Evolutionary conservation across 192 early-diverging fungal genomes (phyloP).

Genomic region (Helicostylum pulchrum): DNA sequence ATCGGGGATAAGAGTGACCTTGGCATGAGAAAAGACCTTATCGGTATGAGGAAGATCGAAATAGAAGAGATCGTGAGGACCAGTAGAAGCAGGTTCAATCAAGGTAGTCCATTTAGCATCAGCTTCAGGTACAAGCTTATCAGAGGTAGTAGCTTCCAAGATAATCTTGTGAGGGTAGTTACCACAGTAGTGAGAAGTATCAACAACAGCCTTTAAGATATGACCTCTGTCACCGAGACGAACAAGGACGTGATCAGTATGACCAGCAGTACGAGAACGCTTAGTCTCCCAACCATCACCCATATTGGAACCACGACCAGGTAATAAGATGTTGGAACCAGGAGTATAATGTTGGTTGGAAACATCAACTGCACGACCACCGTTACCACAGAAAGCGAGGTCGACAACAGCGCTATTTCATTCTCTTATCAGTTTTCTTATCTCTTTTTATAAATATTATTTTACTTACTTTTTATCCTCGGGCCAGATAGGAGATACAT

Average conservation of each 20-base stretch:
- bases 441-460: background rate
- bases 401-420: constrained; percentile 52
- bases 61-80: constrained; percentile 73
- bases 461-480: constrained; percentile 37
- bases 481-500: constrained; percentile 51
- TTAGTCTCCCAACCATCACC: constrained; percentile 94
- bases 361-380: constrained; percentile 58
- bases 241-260: constrained; percentile 74
- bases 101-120: constrained; percentile 59
- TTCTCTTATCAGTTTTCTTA: background rate
- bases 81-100: constrained; percentile 47
- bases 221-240: constrained; percentile 72
- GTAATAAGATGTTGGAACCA: constrained; percentile 76
- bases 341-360: constrained; percentile 86
- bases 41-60: constrained; percentile 58
- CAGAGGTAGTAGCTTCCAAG: constrained; percentile 51
- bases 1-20: constrained; percentile 82
- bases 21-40: constrained; percentile 60
- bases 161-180: constrained; percentile 81
- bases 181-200: constrained; percentile 88
- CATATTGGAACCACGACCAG: constrained; percentile 83
- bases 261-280: constrained; percentile 73
- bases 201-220: constrained; percentile 73
- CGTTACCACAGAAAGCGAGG: constrained; percentile 66
- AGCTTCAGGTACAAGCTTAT: constrained; percentile 45